These are phyloP conservation scores for Botrytis byssoidea DNA, from an alignment of 2,329 filamentous ascomycete genomes.

Conservation along the genomic window DNA sequence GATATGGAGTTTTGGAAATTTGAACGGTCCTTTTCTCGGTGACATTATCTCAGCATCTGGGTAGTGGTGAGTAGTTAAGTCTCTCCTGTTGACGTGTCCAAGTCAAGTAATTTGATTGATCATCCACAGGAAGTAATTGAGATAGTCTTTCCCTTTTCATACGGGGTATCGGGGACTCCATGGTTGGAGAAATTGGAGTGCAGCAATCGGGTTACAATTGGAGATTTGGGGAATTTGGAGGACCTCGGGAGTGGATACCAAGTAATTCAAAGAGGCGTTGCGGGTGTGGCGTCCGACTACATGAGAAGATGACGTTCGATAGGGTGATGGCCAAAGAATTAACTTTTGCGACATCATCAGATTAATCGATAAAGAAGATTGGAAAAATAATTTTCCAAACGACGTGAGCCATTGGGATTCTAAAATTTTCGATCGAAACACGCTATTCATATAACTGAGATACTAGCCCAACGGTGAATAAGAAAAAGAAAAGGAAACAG, in stretches of 20 bases:
- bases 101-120: background rate
- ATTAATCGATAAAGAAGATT: background rate
- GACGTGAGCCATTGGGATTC: background rate
- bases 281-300: background rate
- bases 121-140: background rate
- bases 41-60: background rate
- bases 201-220: background rate
- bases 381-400: background rate
- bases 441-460: background rate
- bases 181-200: slow-evolving; percentile 9
- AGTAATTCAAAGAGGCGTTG: background rate
- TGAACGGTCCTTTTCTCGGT: slow-evolving; percentile 9
- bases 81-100: background rate
- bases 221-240: background rate
- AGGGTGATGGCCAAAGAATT: background rate
- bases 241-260: slow-evolving; percentile 1
- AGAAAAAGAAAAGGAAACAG: background rate
- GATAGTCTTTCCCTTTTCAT: too few species aligned
- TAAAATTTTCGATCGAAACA: background rate
- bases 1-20: background rate
- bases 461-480: background rate
- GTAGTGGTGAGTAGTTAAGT: background rate
- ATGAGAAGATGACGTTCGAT: background rate
- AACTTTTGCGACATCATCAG: background rate
- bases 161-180: slow-evolving; percentile 10